Evolutionary conservation across 441 rosid species (phyloP), one percentile per base, ranked within the genome.

Genomic region (Adansonia rubrostipa): DNA sequence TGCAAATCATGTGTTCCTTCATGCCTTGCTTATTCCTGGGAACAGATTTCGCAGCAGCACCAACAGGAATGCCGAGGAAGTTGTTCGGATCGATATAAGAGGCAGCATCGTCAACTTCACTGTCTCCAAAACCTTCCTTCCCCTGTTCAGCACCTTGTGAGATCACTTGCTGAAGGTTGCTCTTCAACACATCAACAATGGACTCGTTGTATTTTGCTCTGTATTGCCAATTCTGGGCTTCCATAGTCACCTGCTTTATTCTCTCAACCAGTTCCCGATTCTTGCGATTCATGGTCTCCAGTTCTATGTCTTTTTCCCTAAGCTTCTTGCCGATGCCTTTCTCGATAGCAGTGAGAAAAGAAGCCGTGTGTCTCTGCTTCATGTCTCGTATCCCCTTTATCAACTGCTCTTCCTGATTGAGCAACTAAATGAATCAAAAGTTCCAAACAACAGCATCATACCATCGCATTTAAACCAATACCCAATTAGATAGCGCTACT

Each of bases 51-150:
- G 82, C 72, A 50, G 67, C 40, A 14, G 77, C 82, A 11, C 77
- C 81, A 14, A 73, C 83, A 0, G 86, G 73, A 68, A 87, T 62
- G 73, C 79, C 76, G 81, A 82, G 77, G 76, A 81, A 81, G 82
- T 78, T 83, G 85, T 80, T 89, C 17, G 88, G 85, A 77, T 86
- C 86, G 7, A 82, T 75, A 83, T 83, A 89, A 1, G 97, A 93
- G 56, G 88, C 89, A 54, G 95, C 85, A 75, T 89, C 92, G 56
- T 90, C 94, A 5, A 86, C 84, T 80, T 92, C 97, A 33, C 92
- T 92, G 68, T 93, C 98, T 53, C 98, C 97, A 42, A 87, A 90
- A 80, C 97, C 95, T 90, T 93, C 98, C 84, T 89, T 87, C 42
- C 85, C 91, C 83, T 87, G 93, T 15, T 86, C 92, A n/a, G 87